Conservation (phyloP, 768 basidiomycete species). For the Tephrocybe sp. region DNA sequence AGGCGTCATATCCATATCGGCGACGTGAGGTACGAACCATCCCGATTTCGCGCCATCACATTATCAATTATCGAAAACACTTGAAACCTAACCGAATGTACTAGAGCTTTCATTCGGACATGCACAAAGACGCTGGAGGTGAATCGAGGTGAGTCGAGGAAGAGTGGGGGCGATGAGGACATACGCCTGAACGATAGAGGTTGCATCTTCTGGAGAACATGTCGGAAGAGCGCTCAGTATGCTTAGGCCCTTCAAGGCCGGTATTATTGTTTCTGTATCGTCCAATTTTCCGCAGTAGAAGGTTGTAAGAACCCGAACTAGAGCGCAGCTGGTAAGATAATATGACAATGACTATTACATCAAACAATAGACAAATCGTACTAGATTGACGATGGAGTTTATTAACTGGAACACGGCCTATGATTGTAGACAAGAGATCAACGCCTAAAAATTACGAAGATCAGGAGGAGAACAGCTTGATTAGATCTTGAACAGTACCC, state of each 20-base stretch:
- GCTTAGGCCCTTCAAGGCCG: slow-evolving; percentile 75
- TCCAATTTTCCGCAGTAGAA: slow-evolving; percentile 90
- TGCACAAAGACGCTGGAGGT: slow-evolving; percentile 65
- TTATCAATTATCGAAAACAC: slow-evolving; percentile 83
- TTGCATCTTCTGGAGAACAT: slow-evolving; percentile 65
- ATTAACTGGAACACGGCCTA: slow-evolving; percentile 58
- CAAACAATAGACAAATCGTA: slow-evolving; percentile 34
- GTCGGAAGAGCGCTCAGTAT: slow-evolving; percentile 62
- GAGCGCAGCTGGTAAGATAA: slow-evolving; percentile 8
- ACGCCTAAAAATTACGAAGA: slow-evolving; percentile 57
- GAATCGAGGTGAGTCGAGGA: not conserved
- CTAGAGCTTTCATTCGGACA: slow-evolving; percentile 79
- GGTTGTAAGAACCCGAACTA: slow-evolving; percentile 78
- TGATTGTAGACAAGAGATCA: slow-evolving; percentile 73
- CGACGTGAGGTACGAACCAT: slow-evolving; percentile 41
- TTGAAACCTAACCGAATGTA: slow-evolving; percentile 77
- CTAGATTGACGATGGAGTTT: slow-evolving; percentile 82
- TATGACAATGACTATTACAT: slow-evolving; percentile 2
- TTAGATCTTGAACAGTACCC: slow-evolving; percentile 46
- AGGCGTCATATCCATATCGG: not conserved
- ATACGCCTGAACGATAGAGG: slow-evolving; percentile 62
- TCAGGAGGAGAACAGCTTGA: slow-evolving; percentile 4
- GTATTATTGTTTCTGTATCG: slow-evolving; percentile 81
- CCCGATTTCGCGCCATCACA: slow-evolving; percentile 69
- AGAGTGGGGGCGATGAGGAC: slow-evolving; percentile 1